A percentile compares a stretch with the other conserved stretches of the same genome.
phyloP scores from a whole-genome alignment of 2,329 filamentous ascomycete species.

The Fusarium cicatricum region DNA sequence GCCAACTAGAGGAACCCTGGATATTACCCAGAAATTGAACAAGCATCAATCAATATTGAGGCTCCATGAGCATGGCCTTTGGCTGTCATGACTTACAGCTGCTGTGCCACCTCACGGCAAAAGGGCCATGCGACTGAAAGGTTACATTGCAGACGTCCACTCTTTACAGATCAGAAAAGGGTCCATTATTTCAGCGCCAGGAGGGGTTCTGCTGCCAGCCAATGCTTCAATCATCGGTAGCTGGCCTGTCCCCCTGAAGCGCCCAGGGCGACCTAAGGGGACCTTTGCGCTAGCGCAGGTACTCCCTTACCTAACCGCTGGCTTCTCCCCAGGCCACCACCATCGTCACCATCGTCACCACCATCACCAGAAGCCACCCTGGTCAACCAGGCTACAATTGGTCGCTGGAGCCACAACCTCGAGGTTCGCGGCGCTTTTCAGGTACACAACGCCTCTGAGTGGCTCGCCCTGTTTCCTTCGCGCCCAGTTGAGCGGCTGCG shows the following conservation, averaged over 20 bases:
- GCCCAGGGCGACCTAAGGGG: conserved; percentile 15
- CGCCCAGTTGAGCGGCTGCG: not conserved
- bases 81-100: not conserved
- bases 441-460: conserved; percentile 25
- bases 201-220: conserved; percentile 12
- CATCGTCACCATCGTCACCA: conserved; percentile 26
- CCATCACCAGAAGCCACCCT: conserved; percentile 29
- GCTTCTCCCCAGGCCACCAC: not conserved
- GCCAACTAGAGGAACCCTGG: not conserved
- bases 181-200: not conserved
- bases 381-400: conserved; percentile 18
- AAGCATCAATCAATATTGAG: conserved; percentile 1
- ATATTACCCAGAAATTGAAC: not conserved
- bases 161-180: not conserved
- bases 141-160: conserved; percentile 18
- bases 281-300: conserved; percentile 37
- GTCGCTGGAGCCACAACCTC: conserved; percentile 7
- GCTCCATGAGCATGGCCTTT: not conserved
- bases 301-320: conserved; percentile 15
- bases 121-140: conserved; percentile 12
- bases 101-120: conserved; percentile 1
- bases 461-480: conserved; percentile 3
- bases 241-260: conserved; percentile 13
- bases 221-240: conserved; percentile 1
- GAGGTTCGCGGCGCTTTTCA: conserved; percentile 14